Percentiles rank a stretch among this genome's conserved stretches.
Conservation (phyloP, 306 rosid genomes). For the Hippophae gyantsensis region DNA sequence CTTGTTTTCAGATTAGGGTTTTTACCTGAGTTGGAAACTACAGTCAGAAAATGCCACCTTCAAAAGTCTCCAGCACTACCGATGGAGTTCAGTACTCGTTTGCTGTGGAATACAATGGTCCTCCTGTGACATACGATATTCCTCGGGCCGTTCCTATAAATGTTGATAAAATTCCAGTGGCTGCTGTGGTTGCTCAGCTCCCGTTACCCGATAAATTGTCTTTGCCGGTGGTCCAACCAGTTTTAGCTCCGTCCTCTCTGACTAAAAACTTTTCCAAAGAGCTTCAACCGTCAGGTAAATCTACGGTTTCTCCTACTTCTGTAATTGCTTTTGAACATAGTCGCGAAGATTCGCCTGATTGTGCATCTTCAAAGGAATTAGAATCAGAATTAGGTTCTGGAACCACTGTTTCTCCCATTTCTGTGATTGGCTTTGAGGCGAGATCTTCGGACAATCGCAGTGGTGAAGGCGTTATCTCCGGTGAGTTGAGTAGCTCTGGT, state of each 20-base stretch:
- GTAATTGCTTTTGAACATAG: slow-evolving; percentile 53
- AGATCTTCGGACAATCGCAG: slow-evolving; percentile 29
- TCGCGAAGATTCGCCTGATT: slow-evolving; percentile 24
- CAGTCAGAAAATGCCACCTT: slow-evolving; percentile 42
- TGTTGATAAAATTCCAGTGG: slow-evolving; percentile 58
- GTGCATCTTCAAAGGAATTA: slow-evolving; percentile 26
- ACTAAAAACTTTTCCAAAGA: slow-evolving; percentile 48
- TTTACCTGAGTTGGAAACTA: not conserved
- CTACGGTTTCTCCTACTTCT: slow-evolving; percentile 70
- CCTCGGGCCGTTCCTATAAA: slow-evolving; percentile 70
- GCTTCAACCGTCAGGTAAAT: slow-evolving; percentile 30
- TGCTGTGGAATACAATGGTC: slow-evolving; percentile 66
- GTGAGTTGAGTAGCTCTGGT: slow-evolving; percentile 78
- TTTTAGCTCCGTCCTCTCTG: slow-evolving; percentile 36
- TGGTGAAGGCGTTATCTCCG: slow-evolving; percentile 40
- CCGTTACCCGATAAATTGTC: slow-evolving; percentile 35
- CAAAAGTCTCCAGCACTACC: slow-evolving; percentile 21
- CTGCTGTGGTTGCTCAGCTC: slow-evolving; percentile 45
- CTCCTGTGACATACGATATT: slow-evolving; percentile 55
- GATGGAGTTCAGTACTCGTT: slow-evolving; percentile 46
- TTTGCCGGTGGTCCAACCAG: slow-evolving; percentile 84
- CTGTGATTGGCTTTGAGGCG: slow-evolving; percentile 68
- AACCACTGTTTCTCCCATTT: slow-evolving; percentile 58
- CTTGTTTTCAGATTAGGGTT: slow-evolving; percentile 25
- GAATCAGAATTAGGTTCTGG: slow-evolving; percentile 31